Percentiles rank a stretch among this genome's conserved stretches.
Evolutionary conservation across 305 asterid genomes (phyloP).

Genomic region (Plantago lanceolata): DNA sequence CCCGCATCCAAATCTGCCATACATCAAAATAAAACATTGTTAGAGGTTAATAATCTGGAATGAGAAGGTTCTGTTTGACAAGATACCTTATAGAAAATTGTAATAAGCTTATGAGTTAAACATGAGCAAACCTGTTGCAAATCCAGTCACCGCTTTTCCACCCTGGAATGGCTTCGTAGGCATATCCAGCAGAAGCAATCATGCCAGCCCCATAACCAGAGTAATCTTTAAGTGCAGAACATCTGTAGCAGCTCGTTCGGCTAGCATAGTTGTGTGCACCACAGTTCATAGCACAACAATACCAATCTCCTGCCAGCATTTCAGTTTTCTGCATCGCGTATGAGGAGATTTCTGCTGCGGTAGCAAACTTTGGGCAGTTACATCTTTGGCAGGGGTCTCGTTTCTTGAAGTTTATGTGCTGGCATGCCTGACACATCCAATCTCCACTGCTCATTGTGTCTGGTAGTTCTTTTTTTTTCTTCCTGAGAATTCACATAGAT

Average conservation of each 20-base stretch:
- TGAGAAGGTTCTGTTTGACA: not conserved
- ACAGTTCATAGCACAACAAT: conserved; percentile 55
- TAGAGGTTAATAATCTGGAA: not conserved
- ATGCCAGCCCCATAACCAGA: conserved; percentile 44
- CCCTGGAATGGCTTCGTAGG: conserved; percentile 62
- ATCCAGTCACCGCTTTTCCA: conserved; percentile 96
- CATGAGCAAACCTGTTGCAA: conserved; percentile 50
- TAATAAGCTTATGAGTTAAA: not conserved
- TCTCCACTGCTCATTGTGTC: conserved; percentile 52
- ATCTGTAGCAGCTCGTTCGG: conserved; percentile 63
- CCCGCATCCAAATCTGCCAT: conserved; percentile 58
- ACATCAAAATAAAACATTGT: not conserved
- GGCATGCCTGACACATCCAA: conserved; percentile 84
- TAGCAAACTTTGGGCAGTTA: conserved; percentile 63
- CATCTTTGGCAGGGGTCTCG: conserved; percentile 78
- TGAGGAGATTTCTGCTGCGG: conserved; percentile 37
- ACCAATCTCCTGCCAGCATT: conserved; percentile 87
- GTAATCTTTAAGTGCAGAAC: conserved; percentile 49
- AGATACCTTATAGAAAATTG: not conserved
- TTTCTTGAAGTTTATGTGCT: conserved; percentile 71
- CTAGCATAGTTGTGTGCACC: conserved; percentile 83
- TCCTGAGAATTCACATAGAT: not conserved
- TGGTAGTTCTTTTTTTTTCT: not conserved
- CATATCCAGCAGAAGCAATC: conserved; percentile 43
- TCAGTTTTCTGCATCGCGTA: conserved; percentile 38